These are phyloP conservation scores for Kwoniella shivajii DNA, from an alignment of 1,284 basidiomycete species.

Conservation along the genomic window DNA sequence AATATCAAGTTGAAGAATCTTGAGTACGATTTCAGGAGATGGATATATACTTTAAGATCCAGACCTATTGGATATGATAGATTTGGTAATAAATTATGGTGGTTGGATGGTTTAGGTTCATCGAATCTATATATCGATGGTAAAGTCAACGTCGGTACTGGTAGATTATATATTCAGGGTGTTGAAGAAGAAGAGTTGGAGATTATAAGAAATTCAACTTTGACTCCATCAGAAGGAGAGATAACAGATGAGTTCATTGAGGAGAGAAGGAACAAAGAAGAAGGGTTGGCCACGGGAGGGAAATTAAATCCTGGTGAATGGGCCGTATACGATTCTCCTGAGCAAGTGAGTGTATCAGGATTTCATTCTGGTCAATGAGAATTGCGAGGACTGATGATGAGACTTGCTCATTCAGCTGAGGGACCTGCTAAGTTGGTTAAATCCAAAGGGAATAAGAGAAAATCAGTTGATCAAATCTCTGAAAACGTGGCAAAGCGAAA, in stretches of 20 bases:
- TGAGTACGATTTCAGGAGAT: conserved; percentile 88
- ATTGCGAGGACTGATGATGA: too few species aligned
- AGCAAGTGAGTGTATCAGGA: conserved; percentile 71
- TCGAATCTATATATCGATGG: conserved; percentile 69
- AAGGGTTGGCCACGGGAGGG: conserved; percentile 65
- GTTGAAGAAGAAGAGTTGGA: conserved; percentile 77
- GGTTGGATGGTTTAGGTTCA: conserved; percentile 95
- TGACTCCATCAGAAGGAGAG: conserved; percentile 60
- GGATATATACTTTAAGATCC: conserved; percentile 77
- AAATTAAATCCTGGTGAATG: conserved; percentile 76
- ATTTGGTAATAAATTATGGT: conserved; percentile 95
- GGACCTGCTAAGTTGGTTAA: conserved; percentile 83
- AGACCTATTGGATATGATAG: conserved; percentile 88
- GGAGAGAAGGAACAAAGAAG: conserved; percentile 68
- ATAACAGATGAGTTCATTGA: conserved; percentile 55
- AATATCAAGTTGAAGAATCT: conserved; percentile 78
- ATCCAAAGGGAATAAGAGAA: conserved; percentile 86
- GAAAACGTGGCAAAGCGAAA: conserved; percentile 81
- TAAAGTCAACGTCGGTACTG: conserved; percentile 76
- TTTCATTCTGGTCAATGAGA: too few species aligned
- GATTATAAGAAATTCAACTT: conserved; percentile 56
- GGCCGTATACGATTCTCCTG: conserved; percentile 82
- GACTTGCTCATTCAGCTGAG: conserved; percentile 70
- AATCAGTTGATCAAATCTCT: conserved; percentile 75
- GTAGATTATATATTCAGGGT: conserved; percentile 86